Evolutionary conservation across 345 rosid species (phyloP), one percentile per base, ranked within the genome.

Genomic region (Acer campestre): DNA sequence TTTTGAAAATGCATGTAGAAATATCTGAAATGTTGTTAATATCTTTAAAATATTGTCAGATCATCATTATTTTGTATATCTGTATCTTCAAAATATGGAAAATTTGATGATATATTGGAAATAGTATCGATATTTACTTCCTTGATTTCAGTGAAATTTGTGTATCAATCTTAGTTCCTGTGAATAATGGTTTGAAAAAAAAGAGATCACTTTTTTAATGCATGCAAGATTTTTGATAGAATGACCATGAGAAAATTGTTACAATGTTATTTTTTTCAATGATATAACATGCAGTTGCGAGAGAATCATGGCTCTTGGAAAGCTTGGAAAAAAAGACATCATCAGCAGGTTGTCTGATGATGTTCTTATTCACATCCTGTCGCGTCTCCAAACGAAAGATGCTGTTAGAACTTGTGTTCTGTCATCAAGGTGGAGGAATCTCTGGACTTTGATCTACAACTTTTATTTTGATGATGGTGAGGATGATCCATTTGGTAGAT

Each of bases 291-390:
- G 55, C 55, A 49, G 18, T 13, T 49, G 55, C 3, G 18, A 3
- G 55, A 49, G 55, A 49, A 49, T 49, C 55, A 49, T 49, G 18
- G 18, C 4, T 49, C 16, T 0, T 49, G 17, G 5, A 49, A 49
- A 14, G 16, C 55, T 49, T 49, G 3, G 5, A 49, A 14, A 14
- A 12, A 2, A 10, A 25, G 72, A 75, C 55, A 49, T 49, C 4
- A 63, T 80, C 12, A 70, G 72, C 49, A 5, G 7, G 12, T 51
- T 75, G 38, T 61, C 65, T 22, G 75, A 75, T 53, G 48, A 22
- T 35, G 63, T 80, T 71, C 75, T 80, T 31, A 0, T 74, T 49
- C 67, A 75, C 61, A 42, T 75, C 22, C 79, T 80, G 13, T 74
- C 71, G 16, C 69, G 42, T 38, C 58, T 75, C n/a, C 49, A 65